A percentile compares a stretch with the other conserved stretches of the same genome.
phyloP scores from a whole-genome alignment of 2,329 filamentous ascomycete species.

The Colletotrichum camelliae region DNA sequence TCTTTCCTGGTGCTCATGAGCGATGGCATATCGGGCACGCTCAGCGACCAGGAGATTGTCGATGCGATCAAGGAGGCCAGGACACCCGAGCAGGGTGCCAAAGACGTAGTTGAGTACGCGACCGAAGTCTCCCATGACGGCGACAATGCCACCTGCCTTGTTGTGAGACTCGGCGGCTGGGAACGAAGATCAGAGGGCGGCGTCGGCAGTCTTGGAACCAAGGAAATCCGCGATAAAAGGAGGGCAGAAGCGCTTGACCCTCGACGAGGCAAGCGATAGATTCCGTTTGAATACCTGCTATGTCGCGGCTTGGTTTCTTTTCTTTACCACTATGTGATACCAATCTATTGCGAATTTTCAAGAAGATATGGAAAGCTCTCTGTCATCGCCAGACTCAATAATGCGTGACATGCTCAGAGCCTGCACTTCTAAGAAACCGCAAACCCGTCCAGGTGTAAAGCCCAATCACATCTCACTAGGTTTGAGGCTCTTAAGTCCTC shows the following conservation, averaged over 20 bases:
- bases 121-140: constrained; percentile 78
- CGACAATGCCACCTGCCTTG: constrained; percentile 73
- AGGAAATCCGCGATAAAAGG: constrained; percentile 87
- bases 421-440: background rate
- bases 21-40: constrained; percentile 85
- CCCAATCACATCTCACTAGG: background rate
- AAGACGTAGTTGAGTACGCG: constrained; percentile 82
- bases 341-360: background rate
- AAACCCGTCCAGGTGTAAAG: background rate
- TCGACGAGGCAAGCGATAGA: constrained; percentile 65
- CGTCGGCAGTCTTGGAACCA: constrained; percentile 86
- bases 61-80: constrained; percentile 93
- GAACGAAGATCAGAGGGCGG: constrained; percentile 82
- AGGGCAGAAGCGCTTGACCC: constrained; percentile 83
- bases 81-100: constrained; percentile 86
- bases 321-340: background rate
- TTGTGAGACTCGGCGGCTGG: constrained; percentile 72
- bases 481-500: background rate
- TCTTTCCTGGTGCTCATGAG: constrained; percentile 87
- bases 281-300: background rate
- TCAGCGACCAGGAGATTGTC: constrained; percentile 93
- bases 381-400: background rate
- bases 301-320: background rate
- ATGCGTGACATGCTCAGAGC: background rate
- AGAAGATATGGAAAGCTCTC: background rate